Conservation (phyloP, 345 rosid species). For the Erysimum cheiranthoides region DNA sequence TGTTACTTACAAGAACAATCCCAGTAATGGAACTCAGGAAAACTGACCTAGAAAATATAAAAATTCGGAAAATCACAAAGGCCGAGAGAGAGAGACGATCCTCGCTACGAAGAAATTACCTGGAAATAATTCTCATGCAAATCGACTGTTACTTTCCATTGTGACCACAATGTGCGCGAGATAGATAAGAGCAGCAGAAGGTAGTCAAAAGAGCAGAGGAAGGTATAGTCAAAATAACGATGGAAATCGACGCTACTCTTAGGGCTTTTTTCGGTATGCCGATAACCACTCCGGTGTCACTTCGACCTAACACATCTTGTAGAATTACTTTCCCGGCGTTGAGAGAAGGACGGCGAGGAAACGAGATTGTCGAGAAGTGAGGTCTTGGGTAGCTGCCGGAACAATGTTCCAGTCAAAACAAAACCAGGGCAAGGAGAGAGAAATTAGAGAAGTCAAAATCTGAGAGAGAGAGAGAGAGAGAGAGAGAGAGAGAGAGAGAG, state of each 20-base stretch:
- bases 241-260: background rate
- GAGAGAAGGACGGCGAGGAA: constrained; percentile 8
- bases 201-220: background rate
- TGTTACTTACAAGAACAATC: background rate
- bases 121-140: constrained; percentile 27
- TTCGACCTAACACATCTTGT: constrained; percentile 1
- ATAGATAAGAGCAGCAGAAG: background rate
- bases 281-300: constrained; percentile 14
- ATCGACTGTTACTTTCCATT: background rate
- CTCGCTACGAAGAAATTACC: constrained; percentile 26
- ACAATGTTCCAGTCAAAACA: constrained; percentile 10
- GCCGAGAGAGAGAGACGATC: constrained; percentile 15
- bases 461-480: background rate
- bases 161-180: constrained; percentile 17
- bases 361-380: background rate
- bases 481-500: background rate
- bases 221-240: background rate
- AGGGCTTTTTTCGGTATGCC: constrained; percentile 17
- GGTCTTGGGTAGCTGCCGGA: constrained; percentile 11
- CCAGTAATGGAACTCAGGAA: background rate
- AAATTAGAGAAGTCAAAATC: background rate
- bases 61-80: constrained; percentile 21
- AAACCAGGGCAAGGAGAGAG: background rate
- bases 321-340: background rate
- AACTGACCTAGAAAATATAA: constrained; percentile 25